Evolutionary conservation across 176 grass and related monocot species (phyloP).

Genomic region (Eremochloa ophiuroides): DNA sequence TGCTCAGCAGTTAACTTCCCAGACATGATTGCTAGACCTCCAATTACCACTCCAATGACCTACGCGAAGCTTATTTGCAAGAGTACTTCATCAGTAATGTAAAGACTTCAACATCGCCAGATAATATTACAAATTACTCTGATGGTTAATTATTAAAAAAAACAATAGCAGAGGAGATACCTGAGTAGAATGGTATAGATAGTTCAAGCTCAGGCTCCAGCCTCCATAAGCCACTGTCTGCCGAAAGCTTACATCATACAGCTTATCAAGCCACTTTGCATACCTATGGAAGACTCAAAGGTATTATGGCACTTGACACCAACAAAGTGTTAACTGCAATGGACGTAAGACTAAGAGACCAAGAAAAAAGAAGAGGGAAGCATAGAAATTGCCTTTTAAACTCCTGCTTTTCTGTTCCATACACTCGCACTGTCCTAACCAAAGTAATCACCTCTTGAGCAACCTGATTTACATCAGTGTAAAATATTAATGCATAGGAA

Average conservation of each 20-base stretch:
- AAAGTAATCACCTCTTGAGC: slow-evolving; percentile 90
- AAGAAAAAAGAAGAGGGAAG: not conserved
- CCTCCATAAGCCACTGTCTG: slow-evolving; percentile 92
- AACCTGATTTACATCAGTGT: slow-evolving; percentile 58
- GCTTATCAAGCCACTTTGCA: slow-evolving; percentile 73
- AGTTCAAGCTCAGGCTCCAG: slow-evolving; percentile 98
- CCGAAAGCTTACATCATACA: slow-evolving; percentile 84
- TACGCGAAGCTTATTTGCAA: slow-evolving; percentile 78
- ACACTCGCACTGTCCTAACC: slow-evolving; percentile 78
- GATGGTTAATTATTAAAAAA: not conserved
- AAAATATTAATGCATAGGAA: slow-evolving; percentile 12
- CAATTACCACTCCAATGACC: slow-evolving; percentile 95
- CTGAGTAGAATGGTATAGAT: slow-evolving; percentile 98
- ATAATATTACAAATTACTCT: not conserved
- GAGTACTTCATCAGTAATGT: slow-evolving; percentile 46
- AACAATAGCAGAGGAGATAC: slow-evolving; percentile 37
- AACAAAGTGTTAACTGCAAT: slow-evolving; percentile 1
- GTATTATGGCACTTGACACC: slow-evolving; percentile 22
- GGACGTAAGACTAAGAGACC: not conserved
- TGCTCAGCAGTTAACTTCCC: slow-evolving; percentile 85
- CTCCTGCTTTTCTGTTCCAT: slow-evolving; percentile 94
- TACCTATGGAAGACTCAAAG: slow-evolving; percentile 52
- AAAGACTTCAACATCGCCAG: not conserved
- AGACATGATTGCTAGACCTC: slow-evolving; percentile 89
- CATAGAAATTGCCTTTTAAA: slow-evolving; percentile 54